Conservation (phyloP, 1,284 basidiomycete species). For the Hemileia vastatrix region DNA sequence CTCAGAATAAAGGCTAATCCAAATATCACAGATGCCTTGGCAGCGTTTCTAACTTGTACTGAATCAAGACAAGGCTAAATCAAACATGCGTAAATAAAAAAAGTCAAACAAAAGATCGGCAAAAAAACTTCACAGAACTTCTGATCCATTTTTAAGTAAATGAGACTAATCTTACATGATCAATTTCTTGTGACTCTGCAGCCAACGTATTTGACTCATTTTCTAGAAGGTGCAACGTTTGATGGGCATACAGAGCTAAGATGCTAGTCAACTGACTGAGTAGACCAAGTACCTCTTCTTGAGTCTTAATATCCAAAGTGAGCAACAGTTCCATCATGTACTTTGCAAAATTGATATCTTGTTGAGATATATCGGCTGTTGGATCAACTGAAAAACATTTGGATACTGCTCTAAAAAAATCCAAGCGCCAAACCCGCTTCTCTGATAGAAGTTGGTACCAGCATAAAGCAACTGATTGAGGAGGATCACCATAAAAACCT, state of each 20-base stretch:
- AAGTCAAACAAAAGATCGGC: not conserved
- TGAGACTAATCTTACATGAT: conserved; percentile 2
- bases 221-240: conserved; percentile 49
- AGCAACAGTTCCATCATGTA: conserved; percentile 93
- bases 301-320: conserved; percentile 81
- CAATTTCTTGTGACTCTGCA: conserved; percentile 44
- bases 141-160: not conserved
- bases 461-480: conserved; percentile 64
- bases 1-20: conserved; percentile 74
- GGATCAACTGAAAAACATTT: conserved; percentile 65
- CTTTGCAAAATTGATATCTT: conserved; percentile 68
- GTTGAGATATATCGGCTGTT: conserved; percentile 50
- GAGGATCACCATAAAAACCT: conserved; percentile 53
- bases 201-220: conserved; percentile 21
- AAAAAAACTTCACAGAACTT: not conserved
- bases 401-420: conserved; percentile 72
- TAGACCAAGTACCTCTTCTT: conserved; percentile 80
- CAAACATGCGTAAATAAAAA: not conserved
- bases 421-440: conserved; percentile 69
- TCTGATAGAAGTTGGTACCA: conserved; percentile 89
- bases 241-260: conserved; percentile 73
- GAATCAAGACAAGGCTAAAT: conserved; percentile 12
- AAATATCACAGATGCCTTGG: conserved; percentile 57
- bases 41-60: conserved; percentile 34
- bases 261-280: conserved; percentile 69